phyloP scores from a whole-genome alignment of 1,284 basidiomycete species.

The Ceratobasidium sp. region DNA sequence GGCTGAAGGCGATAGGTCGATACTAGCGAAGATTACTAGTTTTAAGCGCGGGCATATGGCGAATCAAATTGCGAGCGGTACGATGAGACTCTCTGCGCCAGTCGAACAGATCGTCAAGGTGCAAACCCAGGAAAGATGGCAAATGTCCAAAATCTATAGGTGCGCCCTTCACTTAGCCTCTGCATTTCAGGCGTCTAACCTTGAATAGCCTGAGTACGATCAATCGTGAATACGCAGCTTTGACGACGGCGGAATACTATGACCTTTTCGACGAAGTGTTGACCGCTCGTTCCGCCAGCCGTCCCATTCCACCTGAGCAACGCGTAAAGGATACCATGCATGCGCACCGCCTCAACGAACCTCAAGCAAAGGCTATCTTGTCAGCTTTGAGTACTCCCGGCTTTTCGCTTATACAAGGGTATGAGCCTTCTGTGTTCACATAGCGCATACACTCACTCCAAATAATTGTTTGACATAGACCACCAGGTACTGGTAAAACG shows the following conservation, averaged over 20 bases:
- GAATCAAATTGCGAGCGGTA: conserved; percentile 58
- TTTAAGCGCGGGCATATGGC: conserved; percentile 58
- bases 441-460: conserved; percentile 15
- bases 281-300: conserved; percentile 66
- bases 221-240: conserved; percentile 90
- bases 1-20: conserved; percentile 60
- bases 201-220: conserved; percentile 84
- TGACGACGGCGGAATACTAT: conserved; percentile 85
- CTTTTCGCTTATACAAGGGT: conserved; percentile 97
- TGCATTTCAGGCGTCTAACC: conserved; percentile 38
- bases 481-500: conserved; percentile 98
- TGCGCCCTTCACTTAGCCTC: conserved; percentile 54
- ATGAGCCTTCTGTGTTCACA: conserved; percentile 49
- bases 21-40: conserved; percentile 83
- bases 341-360: conserved; percentile 85
- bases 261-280: conserved; percentile 80
- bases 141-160: conserved; percentile 84
- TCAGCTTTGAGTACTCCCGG: conserved; percentile 79
- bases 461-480: conserved; percentile 61
- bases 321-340: conserved; percentile 76
- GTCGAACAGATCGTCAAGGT: conserved; percentile 52
- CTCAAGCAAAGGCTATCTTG: conserved; percentile 91
- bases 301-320: conserved; percentile 61
- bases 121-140: conserved; percentile 74
- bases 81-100: conserved; percentile 63